phyloP scores from a whole-genome alignment of 2,329 filamentous ascomycete species.

The Pseudocercospora cruenta region DNA sequence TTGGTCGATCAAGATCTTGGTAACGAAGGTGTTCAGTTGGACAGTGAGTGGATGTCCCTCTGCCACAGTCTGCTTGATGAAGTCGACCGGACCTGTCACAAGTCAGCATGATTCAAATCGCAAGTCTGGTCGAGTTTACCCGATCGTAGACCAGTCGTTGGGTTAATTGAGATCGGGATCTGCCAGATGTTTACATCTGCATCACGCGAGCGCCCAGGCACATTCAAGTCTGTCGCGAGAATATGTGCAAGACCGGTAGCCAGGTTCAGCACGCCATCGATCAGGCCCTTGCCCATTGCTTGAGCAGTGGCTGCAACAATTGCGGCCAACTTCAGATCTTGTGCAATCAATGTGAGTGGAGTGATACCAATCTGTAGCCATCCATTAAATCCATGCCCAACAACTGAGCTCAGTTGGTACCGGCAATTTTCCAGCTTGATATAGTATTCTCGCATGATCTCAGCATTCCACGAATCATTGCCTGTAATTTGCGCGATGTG shows the following conservation, averaged over 20 bases:
- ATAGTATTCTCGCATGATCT: constrained; percentile 62
- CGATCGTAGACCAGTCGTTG: constrained; percentile 6
- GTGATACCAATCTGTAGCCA: constrained; percentile 13
- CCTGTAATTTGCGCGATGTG: constrained; percentile 61
- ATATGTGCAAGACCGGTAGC: constrained; percentile 51
- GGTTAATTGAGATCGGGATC: constrained; percentile 10
- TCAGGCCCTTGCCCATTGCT: constrained; percentile 57
- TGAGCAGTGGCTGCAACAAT: constrained; percentile 54
- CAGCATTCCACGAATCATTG: constrained; percentile 59
- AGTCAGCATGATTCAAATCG: constrained; percentile 33
- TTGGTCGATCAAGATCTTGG: constrained; percentile 66
- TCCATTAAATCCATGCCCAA: constrained; percentile 61
- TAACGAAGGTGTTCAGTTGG: constrained; percentile 63
- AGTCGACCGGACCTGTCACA: constrained; percentile 62
- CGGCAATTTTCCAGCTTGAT: constrained; percentile 45
- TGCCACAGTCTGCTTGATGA: constrained; percentile 54
- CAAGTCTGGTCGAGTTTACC: constrained; percentile 5
- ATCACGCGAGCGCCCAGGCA: constrained; percentile 29
- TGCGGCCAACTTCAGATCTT: constrained; percentile 40
- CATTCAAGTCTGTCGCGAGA: constrained; percentile 50
- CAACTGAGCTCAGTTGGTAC: constrained; percentile 49
- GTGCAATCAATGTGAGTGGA: constrained; percentile 58
- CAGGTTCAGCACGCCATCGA: constrained; percentile 38
- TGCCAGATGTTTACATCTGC: constrained; percentile 41
- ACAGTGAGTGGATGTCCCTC: constrained; percentile 60